Percentiles rank a stretch among this genome's conserved stretches.
Evolutionary conservation across 2,329 filamentous ascomycete genomes (phyloP).

Genomic region (Epicoccum sorghinum): DNA sequence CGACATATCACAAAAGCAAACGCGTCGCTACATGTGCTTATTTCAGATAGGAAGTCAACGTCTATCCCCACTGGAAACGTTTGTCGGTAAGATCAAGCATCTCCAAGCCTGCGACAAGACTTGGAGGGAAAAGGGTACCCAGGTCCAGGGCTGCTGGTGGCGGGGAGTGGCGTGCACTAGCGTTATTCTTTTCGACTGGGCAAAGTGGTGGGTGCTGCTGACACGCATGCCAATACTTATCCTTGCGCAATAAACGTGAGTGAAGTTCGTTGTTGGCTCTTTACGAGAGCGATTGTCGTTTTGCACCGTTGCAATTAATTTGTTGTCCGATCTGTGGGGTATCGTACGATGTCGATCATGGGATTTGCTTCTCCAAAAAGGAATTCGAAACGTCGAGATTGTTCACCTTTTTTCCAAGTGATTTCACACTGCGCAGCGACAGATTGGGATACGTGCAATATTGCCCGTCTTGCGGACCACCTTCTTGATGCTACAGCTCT

Average conservation of each 20-base stretch:
- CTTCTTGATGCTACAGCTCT: background rate
- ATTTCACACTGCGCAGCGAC: no score
- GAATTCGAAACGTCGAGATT: no score
- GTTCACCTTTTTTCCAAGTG: no score
- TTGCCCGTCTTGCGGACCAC: background rate
- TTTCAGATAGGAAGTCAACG: no score
- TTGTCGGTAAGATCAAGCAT: constrained; percentile 6
- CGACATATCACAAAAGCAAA: no score
- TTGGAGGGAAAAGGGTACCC: background rate
- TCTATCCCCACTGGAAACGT: background rate
- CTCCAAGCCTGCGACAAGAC: constrained; percentile 5
- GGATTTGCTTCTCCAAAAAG: no score
- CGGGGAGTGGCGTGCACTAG: constrained; percentile 1
- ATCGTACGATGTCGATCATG: no score
- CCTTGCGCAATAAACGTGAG: background rate
- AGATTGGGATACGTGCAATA: background rate
- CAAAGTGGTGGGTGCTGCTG: background rate
- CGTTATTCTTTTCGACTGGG: background rate
- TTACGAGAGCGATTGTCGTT: no score
- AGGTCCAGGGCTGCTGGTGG: constrained; percentile 1
- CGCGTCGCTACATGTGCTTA: no score
- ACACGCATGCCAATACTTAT: constrained; percentile 11
- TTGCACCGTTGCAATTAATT: no score
- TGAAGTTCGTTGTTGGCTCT: no score
- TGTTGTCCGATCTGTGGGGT: no score